Evolutionary conservation across 1,139 yeast genomes (phyloP).

Genomic region (Lodderomyces oxycetoniae): DNA sequence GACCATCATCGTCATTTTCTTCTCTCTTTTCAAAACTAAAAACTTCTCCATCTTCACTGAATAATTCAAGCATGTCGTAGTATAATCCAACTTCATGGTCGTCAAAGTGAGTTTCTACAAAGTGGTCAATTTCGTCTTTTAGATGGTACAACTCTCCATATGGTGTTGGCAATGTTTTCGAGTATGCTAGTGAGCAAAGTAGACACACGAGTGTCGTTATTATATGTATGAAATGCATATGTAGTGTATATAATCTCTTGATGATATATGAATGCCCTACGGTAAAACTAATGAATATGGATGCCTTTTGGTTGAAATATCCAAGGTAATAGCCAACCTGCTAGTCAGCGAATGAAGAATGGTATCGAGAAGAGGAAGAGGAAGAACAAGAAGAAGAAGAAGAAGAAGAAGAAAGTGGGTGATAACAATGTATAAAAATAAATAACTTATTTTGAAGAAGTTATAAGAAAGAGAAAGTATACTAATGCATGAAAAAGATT

Average conservation of each 20-base stretch:
- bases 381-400: slow-evolving; percentile 2
- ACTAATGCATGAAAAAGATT: too few relatives aligned
- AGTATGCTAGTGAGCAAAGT: slow-evolving; percentile 6
- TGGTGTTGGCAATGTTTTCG: slow-evolving; percentile 19
- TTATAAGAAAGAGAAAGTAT: slow-evolving; percentile 1
- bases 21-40: slow-evolving; percentile 3
- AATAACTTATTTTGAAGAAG: slow-evolving; percentile 3
- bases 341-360: too few relatives aligned
- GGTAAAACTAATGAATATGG: too few relatives aligned
- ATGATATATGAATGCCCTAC: too few relatives aligned
- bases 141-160: slow-evolving; percentile 18
- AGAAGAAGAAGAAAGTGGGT: slow-evolving; percentile 4
- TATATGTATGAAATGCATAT: slow-evolving; percentile 7
- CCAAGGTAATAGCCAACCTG: too few relatives aligned
- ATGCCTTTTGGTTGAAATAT: too few relatives aligned
- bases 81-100: slow-evolving; percentile 14
- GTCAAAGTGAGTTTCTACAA: slow-evolving; percentile 13
- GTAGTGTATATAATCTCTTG: too few relatives aligned
- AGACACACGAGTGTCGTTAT: slow-evolving; percentile 7
- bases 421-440: not conserved
- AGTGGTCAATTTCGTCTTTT: slow-evolving; percentile 13
- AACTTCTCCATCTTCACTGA: slow-evolving; percentile 6
- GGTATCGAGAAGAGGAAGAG: not conserved
- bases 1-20: slow-evolving; percentile 16
- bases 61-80: slow-evolving; percentile 11